Percentiles rank a stretch among this genome's conserved stretches.
phyloP scores from a whole-genome alignment of 768 basidiomycete genomes.

The Suillus fuscotomentosus region DNA sequence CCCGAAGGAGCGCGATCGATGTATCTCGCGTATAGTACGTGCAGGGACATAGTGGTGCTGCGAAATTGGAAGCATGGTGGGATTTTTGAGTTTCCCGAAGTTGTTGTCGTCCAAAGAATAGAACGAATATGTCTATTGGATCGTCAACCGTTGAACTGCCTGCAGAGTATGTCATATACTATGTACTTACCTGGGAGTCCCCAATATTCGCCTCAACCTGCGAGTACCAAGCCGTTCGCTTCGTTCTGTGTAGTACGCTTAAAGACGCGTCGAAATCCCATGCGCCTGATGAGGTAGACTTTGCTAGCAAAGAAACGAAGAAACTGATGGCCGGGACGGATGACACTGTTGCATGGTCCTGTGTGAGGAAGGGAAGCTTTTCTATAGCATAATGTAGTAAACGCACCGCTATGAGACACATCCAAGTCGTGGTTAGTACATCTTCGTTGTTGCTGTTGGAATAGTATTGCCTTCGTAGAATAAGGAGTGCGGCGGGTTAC shows the following conservation, averaged over 20 bases:
- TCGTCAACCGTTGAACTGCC: conserved; percentile 8
- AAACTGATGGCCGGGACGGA: conserved; percentile 60
- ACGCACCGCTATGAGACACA: conserved; percentile 47
- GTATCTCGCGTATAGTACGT: conserved; percentile 53
- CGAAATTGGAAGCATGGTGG: conserved; percentile 60
- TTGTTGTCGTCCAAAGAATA: conserved; percentile 67
- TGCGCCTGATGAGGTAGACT: conserved; percentile 11
- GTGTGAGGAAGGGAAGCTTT: conserved; percentile 67
- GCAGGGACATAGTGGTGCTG: conserved; percentile 72
- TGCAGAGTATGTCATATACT: not conserved
- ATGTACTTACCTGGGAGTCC: conserved; percentile 60
- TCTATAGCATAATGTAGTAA: conserved; percentile 38
- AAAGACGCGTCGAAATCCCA: conserved; percentile 52
- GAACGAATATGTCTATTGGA: conserved; percentile 54
- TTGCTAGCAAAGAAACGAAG: conserved; percentile 52
- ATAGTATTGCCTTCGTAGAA: too few relatives aligned
- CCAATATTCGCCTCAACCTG: conserved; percentile 52
- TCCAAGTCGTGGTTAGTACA: too few relatives aligned
- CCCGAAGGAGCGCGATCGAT: conserved; percentile 41
- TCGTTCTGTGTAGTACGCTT: conserved; percentile 44
- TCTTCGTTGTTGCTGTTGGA: too few relatives aligned
- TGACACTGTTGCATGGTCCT: conserved; percentile 50
- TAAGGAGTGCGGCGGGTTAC: too few relatives aligned
- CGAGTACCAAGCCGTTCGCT: conserved; percentile 58
- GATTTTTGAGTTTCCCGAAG: conserved; percentile 30